Conservation (phyloP, 345 rosid species). For the Iberis pinnata region DNA sequence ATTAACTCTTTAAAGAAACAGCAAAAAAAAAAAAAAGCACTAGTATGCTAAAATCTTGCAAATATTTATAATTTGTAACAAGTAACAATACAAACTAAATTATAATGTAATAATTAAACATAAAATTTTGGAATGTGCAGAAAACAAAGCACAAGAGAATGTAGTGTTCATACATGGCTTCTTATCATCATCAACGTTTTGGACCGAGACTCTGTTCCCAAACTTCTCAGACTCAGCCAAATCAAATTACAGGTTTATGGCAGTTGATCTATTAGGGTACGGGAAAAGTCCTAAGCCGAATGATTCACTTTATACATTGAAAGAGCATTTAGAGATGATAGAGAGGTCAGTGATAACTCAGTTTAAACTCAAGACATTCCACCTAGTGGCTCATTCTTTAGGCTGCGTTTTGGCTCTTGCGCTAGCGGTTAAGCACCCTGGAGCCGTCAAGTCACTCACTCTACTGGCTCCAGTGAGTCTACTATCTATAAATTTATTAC, state of each 20-base stretch:
- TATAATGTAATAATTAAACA: not conserved
- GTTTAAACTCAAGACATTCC: conserved; percentile 71
- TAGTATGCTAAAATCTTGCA: not conserved
- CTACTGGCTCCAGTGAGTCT: conserved; percentile 78
- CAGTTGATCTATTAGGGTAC: conserved; percentile 79
- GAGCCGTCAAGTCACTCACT: conserved; percentile 77
- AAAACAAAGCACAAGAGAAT: conserved; percentile 49
- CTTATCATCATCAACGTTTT: conserved; percentile 89
- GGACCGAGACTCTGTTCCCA: conserved; percentile 95
- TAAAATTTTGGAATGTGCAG: conserved; percentile 23
- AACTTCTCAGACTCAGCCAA: conserved; percentile 66
- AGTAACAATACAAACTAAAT: not conserved
- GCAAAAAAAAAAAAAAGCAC: not conserved
- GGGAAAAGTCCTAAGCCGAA: conserved; percentile 95
- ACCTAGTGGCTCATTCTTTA: conserved; percentile 94
- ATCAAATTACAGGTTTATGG: conserved; percentile 62
- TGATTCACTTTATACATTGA: conserved; percentile 80
- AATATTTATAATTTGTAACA: too few relatives aligned
- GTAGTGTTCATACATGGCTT: conserved; percentile 97
- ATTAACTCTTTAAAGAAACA: not conserved
- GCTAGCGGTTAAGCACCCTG: conserved; percentile 68
- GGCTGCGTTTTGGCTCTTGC: conserved; percentile 98
- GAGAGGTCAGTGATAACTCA: conserved; percentile 64
- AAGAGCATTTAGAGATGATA: conserved; percentile 89
- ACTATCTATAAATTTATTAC: not conserved